Evolutionary conservation across 139 green algal genomes (phyloP), one percentile per base, ranked within the genome.

Genomic region (Haematococcus lacustris): DNA sequence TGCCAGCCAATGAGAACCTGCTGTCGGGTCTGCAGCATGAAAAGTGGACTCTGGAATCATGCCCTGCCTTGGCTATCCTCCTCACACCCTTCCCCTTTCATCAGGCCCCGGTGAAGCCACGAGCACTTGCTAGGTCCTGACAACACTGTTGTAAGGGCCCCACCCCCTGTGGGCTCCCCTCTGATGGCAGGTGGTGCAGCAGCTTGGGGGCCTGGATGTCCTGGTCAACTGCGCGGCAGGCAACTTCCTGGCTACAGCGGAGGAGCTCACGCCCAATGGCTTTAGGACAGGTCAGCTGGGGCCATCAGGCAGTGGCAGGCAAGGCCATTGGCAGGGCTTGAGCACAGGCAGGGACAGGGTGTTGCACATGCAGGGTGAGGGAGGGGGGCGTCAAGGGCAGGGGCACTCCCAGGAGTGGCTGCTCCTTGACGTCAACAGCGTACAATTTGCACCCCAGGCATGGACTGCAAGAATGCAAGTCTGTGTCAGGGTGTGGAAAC

Each of bases 171-270:
- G 34, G 30, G 33, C 63, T 70, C 13, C 17, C 63, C 38, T 37
- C 9, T 28, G 34, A 13, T 53, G 3, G 32, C 51, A 81, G 68
- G 40, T 74, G 38, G 68, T 83, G 4, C 23, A 67, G 3, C 51
- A 68, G 35, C 90, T 88, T 66, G 87, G 85, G 5, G 30, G 76
- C 5, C 71, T 98, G 1, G 81, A 96, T 85, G 90, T 98, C 66
- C 82, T 98, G 33, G 87, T 98, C 57, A 98, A 98, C 79, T 94
- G 90, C 68, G 94, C 94, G 23, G 94, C 94, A n/a, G 90, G 90
- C 34, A 94, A 94, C 86, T 93, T 95, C 77, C 79, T 94, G 51
- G 86, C 85, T 0, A 79, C 91, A 41, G 91, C 93, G 38, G 90
- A 97, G 76, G 80, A 92, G 63, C 83, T 98, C 2, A 85, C 80